phyloP scores from a whole-genome alignment of 2,329 filamentous ascomycete species.

The Bisporella sp. region DNA sequence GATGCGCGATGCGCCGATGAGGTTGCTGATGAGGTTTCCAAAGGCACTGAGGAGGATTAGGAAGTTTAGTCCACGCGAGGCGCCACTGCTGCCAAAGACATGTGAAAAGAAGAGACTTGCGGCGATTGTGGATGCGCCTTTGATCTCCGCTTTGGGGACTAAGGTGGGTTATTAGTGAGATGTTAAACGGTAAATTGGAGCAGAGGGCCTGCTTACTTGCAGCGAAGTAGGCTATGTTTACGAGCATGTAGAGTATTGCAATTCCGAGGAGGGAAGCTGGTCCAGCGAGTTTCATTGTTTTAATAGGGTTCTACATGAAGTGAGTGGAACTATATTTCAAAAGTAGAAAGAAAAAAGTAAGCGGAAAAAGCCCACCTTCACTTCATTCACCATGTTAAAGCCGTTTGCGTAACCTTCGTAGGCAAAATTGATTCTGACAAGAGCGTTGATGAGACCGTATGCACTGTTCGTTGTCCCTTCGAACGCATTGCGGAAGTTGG shows the following conservation, averaged over 20 bases:
- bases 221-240: slow-evolving; percentile 53
- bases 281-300: slow-evolving; percentile 39
- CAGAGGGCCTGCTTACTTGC: slow-evolving; percentile 28
- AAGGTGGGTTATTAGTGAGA: too few species aligned
- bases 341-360: too few species aligned
- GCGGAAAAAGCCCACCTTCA: slow-evolving; percentile 27
- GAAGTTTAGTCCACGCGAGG: slow-evolving; percentile 44
- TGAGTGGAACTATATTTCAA: too few species aligned
- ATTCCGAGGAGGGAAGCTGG: slow-evolving; percentile 42
- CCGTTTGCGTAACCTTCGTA: slow-evolving; percentile 53
- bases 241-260: slow-evolving; percentile 47
- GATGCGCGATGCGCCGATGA: slow-evolving; percentile 47
- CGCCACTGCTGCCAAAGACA: slow-evolving; percentile 32
- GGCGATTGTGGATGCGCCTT: background rate
- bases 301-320: slow-evolving; percentile 10
- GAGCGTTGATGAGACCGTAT: slow-evolving; percentile 45
- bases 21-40: background rate
- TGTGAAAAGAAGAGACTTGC: background rate
- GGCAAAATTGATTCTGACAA: slow-evolving; percentile 52
- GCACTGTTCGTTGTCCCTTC: slow-evolving; percentile 37
- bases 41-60: slow-evolving; percentile 39
- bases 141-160: background rate
- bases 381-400: slow-evolving; percentile 55
- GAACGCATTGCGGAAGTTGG: slow-evolving; percentile 50
- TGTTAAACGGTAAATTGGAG: too few species aligned